Conservation (phyloP, 331 rosid species). For the Arachis monticola region DNA sequence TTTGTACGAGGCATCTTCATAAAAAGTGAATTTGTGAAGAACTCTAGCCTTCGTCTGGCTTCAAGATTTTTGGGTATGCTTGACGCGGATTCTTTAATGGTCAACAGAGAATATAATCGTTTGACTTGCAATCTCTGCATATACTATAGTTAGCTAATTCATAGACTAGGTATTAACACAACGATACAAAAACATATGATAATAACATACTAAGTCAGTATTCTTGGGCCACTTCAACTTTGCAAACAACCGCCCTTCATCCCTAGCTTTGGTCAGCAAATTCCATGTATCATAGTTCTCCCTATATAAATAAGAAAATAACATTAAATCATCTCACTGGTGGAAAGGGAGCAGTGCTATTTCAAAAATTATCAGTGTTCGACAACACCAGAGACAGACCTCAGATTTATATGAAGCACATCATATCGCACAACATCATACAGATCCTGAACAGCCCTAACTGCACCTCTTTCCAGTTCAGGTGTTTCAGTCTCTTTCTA, state of each 20-base stretch:
- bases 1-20: constrained; percentile 83
- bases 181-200: constrained; percentile 20
- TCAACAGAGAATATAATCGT: constrained; percentile 81
- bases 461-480: constrained; percentile 74
- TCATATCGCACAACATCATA: constrained; percentile 82
- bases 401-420: constrained; percentile 66
- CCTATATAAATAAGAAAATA: constrained; percentile 47
- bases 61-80: constrained; percentile 91
- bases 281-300: constrained; percentile 76
- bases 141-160: constrained; percentile 34
- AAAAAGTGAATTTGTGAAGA: constrained; percentile 93
- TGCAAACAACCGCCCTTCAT: constrained; percentile 75
- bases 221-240: constrained; percentile 86
- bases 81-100: constrained; percentile 92
- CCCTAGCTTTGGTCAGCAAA: constrained; percentile 69
- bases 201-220: constrained; percentile 65
- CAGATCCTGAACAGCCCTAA: constrained; percentile 86
- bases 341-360: neutral
- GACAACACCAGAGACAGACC: constrained; percentile 52
- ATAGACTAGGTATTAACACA: constrained; percentile 1
- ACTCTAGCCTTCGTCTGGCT: constrained; percentile 82
- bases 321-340: constrained; percentile 12
- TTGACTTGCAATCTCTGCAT: constrained; percentile 74
- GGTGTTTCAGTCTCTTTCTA: constrained; percentile 74
- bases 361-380: constrained; percentile 5